These are phyloP conservation scores for Staphylotrichum longicolle DNA, from an alignment of 495 filamentous ascomycete species.

Conservation along the genomic window DNA sequence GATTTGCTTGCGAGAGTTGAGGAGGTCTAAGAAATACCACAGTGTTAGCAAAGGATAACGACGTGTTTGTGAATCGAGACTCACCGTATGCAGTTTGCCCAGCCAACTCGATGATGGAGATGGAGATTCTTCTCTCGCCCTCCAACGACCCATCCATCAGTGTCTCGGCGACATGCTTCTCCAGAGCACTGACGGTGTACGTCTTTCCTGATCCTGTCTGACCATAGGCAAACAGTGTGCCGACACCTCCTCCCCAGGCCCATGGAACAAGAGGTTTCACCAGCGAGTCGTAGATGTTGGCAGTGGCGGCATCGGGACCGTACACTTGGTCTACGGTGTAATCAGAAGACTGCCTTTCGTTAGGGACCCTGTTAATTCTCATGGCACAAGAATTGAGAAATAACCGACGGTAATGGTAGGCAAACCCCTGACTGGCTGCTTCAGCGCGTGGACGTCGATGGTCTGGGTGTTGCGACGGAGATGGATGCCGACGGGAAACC, in stretches of 20 bases:
- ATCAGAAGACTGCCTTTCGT: slow-evolving; percentile 14
- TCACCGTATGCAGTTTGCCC: slow-evolving; percentile 23
- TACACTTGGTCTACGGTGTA: slow-evolving; percentile 29
- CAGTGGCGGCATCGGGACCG: slow-evolving; percentile 18
- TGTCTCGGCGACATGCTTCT: slow-evolving; percentile 25
- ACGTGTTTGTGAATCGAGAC: not conserved
- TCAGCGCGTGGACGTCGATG: slow-evolving; percentile 26
- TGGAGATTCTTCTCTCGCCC: slow-evolving; percentile 24
- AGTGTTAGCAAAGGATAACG: not conserved
- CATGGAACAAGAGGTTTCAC: slow-evolving; percentile 29
- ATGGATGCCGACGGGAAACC: slow-evolving; percentile 21
- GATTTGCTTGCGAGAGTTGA: slow-evolving; percentile 30
- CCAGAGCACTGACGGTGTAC: slow-evolving; percentile 37
- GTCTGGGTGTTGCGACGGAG: slow-evolving; percentile 11
- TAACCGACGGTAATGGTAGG: slow-evolving; percentile 15
- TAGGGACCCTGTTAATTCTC: not conserved
- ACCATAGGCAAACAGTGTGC: slow-evolving; percentile 46
- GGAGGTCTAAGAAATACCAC: slow-evolving; percentile 19
- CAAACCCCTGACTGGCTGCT: slow-evolving; percentile 17
- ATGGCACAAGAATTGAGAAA: not conserved
- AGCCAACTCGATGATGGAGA: slow-evolving; percentile 29
- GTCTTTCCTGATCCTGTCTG: slow-evolving; percentile 53
- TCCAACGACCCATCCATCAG: slow-evolving; percentile 27
- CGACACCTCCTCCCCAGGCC: slow-evolving; percentile 29
- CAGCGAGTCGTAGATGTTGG: slow-evolving; percentile 24